Evolutionary conservation across 2,329 filamentous ascomycete species (phyloP).

Genomic region (Aspergillus pseudoviridinutans): DNA sequence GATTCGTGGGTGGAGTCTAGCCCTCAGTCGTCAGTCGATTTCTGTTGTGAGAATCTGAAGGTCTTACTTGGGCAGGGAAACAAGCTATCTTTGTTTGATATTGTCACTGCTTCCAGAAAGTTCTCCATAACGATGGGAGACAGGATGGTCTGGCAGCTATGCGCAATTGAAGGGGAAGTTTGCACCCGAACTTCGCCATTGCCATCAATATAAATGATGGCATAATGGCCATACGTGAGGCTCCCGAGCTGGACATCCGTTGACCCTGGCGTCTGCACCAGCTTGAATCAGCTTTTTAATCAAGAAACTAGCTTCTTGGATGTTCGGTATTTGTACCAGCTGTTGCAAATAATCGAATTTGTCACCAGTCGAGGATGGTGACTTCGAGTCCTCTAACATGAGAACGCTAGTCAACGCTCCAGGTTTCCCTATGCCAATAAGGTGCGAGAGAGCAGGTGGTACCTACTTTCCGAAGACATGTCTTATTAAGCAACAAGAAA

Average conservation of each 20-base stretch:
- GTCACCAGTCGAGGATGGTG: neutral
- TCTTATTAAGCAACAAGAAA: constrained; percentile 1
- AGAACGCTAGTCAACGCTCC: neutral
- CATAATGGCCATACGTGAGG: constrained; percentile 25
- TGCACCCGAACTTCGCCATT: constrained; percentile 28
- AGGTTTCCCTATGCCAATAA: constrained; percentile 3
- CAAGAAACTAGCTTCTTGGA: neutral
- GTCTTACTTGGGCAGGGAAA: constrained; percentile 17
- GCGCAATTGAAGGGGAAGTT: constrained; percentile 26
- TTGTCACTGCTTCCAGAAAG: constrained; percentile 28
- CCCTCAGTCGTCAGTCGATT: neutral
- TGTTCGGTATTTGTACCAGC: neutral
- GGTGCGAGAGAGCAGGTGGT: constrained; percentile 3
- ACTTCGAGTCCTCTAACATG: neutral
- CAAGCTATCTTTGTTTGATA: constrained; percentile 19
- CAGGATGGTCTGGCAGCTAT: constrained; percentile 24
- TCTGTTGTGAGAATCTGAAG: neutral
- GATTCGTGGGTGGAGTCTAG: constrained; percentile 2
- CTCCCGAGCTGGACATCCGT: constrained; percentile 20
- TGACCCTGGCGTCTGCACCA: constrained; percentile 17
- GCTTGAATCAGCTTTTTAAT: constrained; percentile 1
- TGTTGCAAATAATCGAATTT: neutral
- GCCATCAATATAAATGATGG: constrained; percentile 30
- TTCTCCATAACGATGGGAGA: constrained; percentile 26
- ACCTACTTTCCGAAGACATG: constrained; percentile 13